phyloP scores from a whole-genome alignment of 83 land plant species.

The Larix sibirica region DNA sequence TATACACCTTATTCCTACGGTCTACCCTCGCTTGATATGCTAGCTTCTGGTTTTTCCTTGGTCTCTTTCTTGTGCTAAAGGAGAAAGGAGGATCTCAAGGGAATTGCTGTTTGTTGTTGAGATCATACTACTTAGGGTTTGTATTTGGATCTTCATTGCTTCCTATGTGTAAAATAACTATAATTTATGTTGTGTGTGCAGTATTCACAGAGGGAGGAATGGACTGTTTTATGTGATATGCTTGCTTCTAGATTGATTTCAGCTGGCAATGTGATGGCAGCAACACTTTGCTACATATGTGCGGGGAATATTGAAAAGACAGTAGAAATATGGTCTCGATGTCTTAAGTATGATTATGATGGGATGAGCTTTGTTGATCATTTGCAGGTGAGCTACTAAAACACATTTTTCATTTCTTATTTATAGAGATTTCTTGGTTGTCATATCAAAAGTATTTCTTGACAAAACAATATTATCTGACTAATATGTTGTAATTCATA shows the following conservation, averaged over 20 bases:
- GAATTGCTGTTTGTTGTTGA: too few relatives aligned
- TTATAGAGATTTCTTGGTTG: background rate
- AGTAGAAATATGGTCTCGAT: conserved; percentile 85
- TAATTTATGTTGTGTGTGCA: conserved; percentile 23
- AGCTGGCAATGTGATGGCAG: conserved; percentile 78
- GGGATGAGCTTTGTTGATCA: conserved; percentile 69
- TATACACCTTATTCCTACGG: background rate
- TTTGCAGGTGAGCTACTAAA: conserved; percentile 61
- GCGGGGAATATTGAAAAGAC: conserved; percentile 95
- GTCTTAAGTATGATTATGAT: conserved; percentile 41
- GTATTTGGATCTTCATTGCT: background rate
- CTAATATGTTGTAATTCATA: conserved; percentile 18
- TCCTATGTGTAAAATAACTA: background rate
- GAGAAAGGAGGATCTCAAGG: too few relatives aligned
- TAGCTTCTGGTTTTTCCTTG: too few relatives aligned
- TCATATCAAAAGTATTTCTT: background rate
- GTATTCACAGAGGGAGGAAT: conserved; percentile 91
- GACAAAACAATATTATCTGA: background rate
- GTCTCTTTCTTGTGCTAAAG: too few relatives aligned
- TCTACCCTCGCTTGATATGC: background rate
- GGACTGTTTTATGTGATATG: conserved; percentile 84
- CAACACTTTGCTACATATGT: conserved; percentile 93
- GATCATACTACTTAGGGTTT: too few relatives aligned
- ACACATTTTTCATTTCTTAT: background rate
- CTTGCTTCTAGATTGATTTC: conserved; percentile 81